Evolutionary conservation across 768 basidiomycete genomes (phyloP).

Genomic region (Asterophora lycoperdoides): DNA sequence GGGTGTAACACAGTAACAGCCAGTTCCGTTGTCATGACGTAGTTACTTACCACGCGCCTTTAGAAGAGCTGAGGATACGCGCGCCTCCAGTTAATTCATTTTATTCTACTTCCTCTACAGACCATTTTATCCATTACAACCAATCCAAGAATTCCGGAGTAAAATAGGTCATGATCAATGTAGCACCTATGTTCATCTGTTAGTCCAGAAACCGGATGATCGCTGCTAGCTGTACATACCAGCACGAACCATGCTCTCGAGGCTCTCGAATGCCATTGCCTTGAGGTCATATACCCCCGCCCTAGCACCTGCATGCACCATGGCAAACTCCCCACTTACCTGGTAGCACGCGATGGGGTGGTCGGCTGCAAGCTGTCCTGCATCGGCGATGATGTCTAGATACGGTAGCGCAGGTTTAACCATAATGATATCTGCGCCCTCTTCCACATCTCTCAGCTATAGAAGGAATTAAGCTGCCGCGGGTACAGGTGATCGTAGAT

Average conservation of each 20-base stretch:
- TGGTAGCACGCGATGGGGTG: conserved; percentile 96
- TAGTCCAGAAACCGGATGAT: background rate
- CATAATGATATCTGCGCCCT: conserved; percentile 99
- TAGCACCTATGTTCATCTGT: conserved; percentile 55
- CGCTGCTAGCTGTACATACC: conserved; percentile 42
- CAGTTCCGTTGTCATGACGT: background rate
- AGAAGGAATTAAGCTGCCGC: conserved; percentile 4
- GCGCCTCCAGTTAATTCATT: background rate
- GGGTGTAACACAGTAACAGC: background rate
- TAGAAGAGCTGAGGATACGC: too few species aligned
- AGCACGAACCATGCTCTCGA: conserved; percentile 88
- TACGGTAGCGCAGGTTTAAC: conserved; percentile 96
- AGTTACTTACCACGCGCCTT: too few species aligned
- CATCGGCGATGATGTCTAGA: conserved; percentile 93
- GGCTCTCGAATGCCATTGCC: conserved; percentile 91
- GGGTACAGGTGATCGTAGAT: background rate
- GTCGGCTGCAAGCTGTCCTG: conserved; percentile 72
- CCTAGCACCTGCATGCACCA: conserved; percentile 90
- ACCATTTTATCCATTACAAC: conserved; percentile 34
- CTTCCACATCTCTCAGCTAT: conserved; percentile 80
- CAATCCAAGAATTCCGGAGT: conserved; percentile 95
- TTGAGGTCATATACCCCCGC: conserved; percentile 92
- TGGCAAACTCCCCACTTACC: conserved; percentile 96
- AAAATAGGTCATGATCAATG: conserved; percentile 90
- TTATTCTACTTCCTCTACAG: conserved; percentile 1